Base-by-base conservation (phyloP, 805 yeast species). In the Candida maris region DNA sequence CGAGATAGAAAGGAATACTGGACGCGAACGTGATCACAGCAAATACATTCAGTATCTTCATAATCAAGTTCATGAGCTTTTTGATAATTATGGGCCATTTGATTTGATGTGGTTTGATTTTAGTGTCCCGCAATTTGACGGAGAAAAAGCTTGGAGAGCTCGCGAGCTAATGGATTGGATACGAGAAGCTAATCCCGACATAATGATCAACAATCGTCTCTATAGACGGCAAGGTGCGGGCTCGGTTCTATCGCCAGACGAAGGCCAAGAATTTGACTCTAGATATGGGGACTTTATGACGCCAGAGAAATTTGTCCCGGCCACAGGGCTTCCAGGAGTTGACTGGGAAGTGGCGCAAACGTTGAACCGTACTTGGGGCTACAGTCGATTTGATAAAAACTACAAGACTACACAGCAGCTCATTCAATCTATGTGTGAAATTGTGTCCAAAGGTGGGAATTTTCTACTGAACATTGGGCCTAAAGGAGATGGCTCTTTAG, bases 221-320 rank as follows among this genome's bases (percentile, higher is more conserved):
- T 36, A 36, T 24, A 25, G 39, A 18, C 27, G 39, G 9, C 37
- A 32, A n/a, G 39, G 34, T 19, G 39, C 35, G 6, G 39, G 39
- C 18, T 36, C 34, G 21, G 27, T 27, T 14, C 13, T 30, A 19
- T 30, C 33, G 18, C 33, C 33, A 8, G 33, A 30, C n/a, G 33
- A 30, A 13, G 39, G 39, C 13, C 39, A 30, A 21, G 39, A 31
- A 36, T 16, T 35, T 23, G 38, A 35, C 14, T 35, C 38, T 9
- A 13, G 38, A 13, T 35, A 35, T 14, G 38, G 38, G 10, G 38
- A 35, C 30, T 35, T 35, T 17, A 32, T 35, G 29, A 35, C 38
- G n/a, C 38, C 38, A 13, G 38, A 35, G 20, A 30, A 35, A 19
- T 20, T 17, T 13, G 33, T 35, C 16, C 38, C 38, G 17, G 14